Evolutionary conservation across 805 yeast species (phyloP).

Genomic region (Sporopachydermia quercuum): DNA sequence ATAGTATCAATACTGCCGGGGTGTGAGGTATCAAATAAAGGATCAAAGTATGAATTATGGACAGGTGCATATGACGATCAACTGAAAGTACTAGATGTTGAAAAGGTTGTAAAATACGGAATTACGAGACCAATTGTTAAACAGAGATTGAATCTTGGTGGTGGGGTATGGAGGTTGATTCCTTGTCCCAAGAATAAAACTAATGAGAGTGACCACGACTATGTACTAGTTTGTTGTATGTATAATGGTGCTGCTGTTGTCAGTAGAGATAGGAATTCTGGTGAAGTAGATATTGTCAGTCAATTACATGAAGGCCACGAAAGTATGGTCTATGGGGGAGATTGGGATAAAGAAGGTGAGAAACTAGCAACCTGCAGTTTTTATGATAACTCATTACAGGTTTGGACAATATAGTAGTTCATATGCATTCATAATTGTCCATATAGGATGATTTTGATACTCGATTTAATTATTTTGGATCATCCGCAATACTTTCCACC

Average conservation of each 20-base stretch:
- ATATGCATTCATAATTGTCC: no score
- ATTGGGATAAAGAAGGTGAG: slow-evolving; percentile 44
- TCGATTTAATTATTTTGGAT: no score
- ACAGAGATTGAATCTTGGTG: slow-evolving; percentile 45
- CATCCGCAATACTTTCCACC: slow-evolving; percentile 27
- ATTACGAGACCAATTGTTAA: slow-evolving; percentile 29
- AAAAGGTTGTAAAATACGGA: slow-evolving; percentile 37
- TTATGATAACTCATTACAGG: slow-evolving; percentile 71
- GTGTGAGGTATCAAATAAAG: slow-evolving; percentile 27
- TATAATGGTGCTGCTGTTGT: slow-evolving; percentile 82
- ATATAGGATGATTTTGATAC: no score
- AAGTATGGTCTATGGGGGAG: slow-evolving; percentile 94
- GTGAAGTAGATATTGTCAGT: slow-evolving; percentile 20
- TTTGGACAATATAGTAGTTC: slow-evolving; percentile 42
- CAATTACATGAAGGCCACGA: slow-evolving; percentile 45
- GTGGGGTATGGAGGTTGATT: slow-evolving; percentile 89
- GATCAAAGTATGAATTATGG: slow-evolving; percentile 38
- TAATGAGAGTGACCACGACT: slow-evolving; percentile 18
- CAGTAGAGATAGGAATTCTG: slow-evolving; percentile 21
- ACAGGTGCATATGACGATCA: slow-evolving; percentile 91
- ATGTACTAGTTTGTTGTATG: slow-evolving; percentile 79
- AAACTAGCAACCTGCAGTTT: slow-evolving; percentile 74
- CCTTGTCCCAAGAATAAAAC: slow-evolving; percentile 32
- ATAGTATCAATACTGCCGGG: slow-evolving; percentile 63
- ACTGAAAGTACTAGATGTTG: slow-evolving; percentile 51